Evolutionary conservation across 345 rosid genomes (phyloP).

Genomic region (Populus davidiana): DNA sequence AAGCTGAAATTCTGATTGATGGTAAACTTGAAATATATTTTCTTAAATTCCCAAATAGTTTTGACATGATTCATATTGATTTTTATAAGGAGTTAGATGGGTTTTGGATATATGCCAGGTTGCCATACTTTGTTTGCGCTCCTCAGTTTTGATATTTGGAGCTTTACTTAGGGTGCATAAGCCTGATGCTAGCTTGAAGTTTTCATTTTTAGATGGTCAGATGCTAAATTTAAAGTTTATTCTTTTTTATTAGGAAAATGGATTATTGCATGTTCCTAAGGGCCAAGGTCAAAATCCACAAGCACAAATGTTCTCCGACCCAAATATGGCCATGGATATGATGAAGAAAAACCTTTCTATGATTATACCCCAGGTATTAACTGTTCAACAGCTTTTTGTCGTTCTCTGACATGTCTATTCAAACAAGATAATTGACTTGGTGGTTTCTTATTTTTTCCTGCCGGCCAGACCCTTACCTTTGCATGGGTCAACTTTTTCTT

Average conservation of each 20-base stretch:
- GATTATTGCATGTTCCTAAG: slow-evolving; percentile 79
- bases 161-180: background rate
- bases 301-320: slow-evolving; percentile 99
- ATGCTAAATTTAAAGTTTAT: background rate
- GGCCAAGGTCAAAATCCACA: slow-evolving; percentile 80
- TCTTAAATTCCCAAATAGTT: background rate
- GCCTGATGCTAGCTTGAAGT: background rate
- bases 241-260: slow-evolving; percentile 66
- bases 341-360: slow-evolving; percentile 99
- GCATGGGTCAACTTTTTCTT: slow-evolving; percentile 99
- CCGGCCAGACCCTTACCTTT: slow-evolving; percentile 84
- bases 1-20: background rate
- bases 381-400: background rate
- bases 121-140: background rate
- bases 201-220: background rate
- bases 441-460: slow-evolving; percentile 15
- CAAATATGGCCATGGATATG: slow-evolving; percentile 99
- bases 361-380: slow-evolving; percentile 92
- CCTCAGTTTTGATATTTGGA: background rate
- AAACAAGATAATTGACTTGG: slow-evolving; percentile 13
- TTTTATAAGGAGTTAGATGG: background rate
- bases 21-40: background rate
- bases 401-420: background rate
- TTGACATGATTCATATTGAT: background rate
- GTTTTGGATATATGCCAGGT: background rate